Evolutionary conservation across 257 asterid genomes (phyloP), one percentile per base, ranked within the genome.

Genomic region (Solanum verrucosum): DNA sequence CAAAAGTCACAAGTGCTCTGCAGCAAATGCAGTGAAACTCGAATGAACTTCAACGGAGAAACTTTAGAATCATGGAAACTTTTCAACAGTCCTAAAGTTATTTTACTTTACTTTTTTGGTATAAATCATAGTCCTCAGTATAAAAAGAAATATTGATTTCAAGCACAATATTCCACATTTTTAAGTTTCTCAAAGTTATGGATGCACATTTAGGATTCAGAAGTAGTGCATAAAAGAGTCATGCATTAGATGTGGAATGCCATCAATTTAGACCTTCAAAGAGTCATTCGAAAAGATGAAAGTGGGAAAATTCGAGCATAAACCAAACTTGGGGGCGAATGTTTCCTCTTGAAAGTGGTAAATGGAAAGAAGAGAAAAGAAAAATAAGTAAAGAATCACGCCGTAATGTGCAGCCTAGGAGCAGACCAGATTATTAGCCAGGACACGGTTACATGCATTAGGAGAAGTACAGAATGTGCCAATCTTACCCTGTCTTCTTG

Each of bases 1-100:
- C 98, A 87, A 97, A 97, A 15, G 99, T 95, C 86, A 90, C 92
- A 74, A 96, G 46, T 87, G 91, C 94, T 71, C 99, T 96, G 95
- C 91, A 91, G 90, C 35, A 82, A 68, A 85, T 27, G 44, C 67
- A 68, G 81, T 16, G 29, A 60, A 40, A 65, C 42, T 67, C 12
- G 9, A 35, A 72, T 82, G 70, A 81, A 82, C 29, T 46, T 49
- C 70, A 46, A 82, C 18, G 68, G 85, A 12, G 70, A 9, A 49
- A 9, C n/a, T 49, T 49, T 29, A 42, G 65, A 79, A 44, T 25
- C 65, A 79, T 27, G 70, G 70, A 9, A 49, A 82, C 44, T 18
- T 49, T 5, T 79, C 20, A 35, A 79, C 27, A 79, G 65, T 16
- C 40, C 18, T 14, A 27, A 35, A 78, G n/a, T 7, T 78, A 42